Base-by-base conservation (phyloP, 192 early-diverging fungal genomes). In the Linnemannia hyalina region DNA sequence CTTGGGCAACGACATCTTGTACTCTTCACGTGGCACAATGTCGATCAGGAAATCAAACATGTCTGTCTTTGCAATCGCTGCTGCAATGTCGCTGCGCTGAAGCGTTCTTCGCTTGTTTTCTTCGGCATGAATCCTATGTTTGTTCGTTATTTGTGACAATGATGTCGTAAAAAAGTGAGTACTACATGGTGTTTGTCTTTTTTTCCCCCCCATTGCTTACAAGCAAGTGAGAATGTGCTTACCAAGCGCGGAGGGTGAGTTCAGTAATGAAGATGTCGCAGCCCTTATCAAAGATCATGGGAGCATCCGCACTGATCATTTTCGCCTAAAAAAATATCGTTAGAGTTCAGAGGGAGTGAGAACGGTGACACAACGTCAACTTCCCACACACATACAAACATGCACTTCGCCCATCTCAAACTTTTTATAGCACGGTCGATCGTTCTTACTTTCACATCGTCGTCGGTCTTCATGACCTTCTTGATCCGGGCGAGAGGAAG, bases 31-130 rank as follows among this genome's bases (percentile, higher is more conserved):
- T 1, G 98, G 98, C 13, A 99, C 97, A 88, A 99, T 97, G 70
- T 99, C 98, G 80, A 99, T 98, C 80, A 99, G 88, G 87, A 99
- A 99, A 80, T 99, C 98, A 91, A 97, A 99, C 95, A 96, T 95
- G 83, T 99, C 98, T 46, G 94, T 93, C 80, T 97, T 96, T 76
- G 93, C 92, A 26, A 98, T 94, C 0, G 97, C 98, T 47, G 93
- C 93, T 26, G 96, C 96, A 38, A 98, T 95, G 80, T 99, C 98
- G 54, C 94, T 95, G 68, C 97, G 89, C 90, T 99, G 98, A 57
- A 99, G 88, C 10, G 98, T 99, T 52, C 98, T 93, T 40, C 98
- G 92, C 88, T 99, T 99, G 87, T 97, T 97, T 84, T 98, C 97
- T 89, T 99, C 98, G 6, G 98, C 96, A 68, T 97, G 95, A 65